Evolutionary conservation across 371 early-diverging fungal genomes (phyloP), one percentile per base, ranked within the genome.

Genomic region (Actinomortierella ambigua): DNA sequence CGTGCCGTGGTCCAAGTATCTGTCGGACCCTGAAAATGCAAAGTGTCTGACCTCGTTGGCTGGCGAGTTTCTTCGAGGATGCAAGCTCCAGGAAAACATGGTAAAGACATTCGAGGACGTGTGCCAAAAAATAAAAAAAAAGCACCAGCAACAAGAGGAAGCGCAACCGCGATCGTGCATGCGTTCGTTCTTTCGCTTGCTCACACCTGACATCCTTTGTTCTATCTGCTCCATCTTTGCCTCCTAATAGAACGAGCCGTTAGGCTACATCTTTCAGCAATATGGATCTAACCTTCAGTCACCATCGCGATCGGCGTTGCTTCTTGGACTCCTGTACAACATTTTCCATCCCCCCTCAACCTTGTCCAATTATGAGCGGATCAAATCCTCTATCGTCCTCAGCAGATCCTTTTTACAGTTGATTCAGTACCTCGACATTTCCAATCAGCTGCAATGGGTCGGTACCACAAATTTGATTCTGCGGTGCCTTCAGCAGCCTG

Each of bases 371-470:
- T 66, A 73, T 34, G 73, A 73, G 17, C 66, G 73, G 13, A 58
- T 65, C 49, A 73, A 66, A 47, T 66, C 73, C 5, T 60, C 73
- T 22, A 55, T 73, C 22, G 62, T 63, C 13, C 56, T 65, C 9
- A 66, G 66, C 57, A 50, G 66, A 13, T 59, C 73, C n/a, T 73
- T 73, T 18, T 34, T 73, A 7, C 73, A 73, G 24, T 26, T 73
- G 27, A 66, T 65, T 3, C 73, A 73, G 29, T 66, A 66, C 27
- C 49, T 73, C 53, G 73, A 73, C 20, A 63, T 73, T 2, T 56
- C 67, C 49, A 73, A 73, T 44, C 73, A 66, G 7, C 60, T 73
- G 43, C 73, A 63, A 41, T 73, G 73, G 73, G 62, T 63, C 11
- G 68, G 71, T 15, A 68, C 65, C 22, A 71, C 71, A 63, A 53